Conservation (phyloP, 2,329 filamentous ascomycete genomes). For the Trichoderma sp. region DNA sequence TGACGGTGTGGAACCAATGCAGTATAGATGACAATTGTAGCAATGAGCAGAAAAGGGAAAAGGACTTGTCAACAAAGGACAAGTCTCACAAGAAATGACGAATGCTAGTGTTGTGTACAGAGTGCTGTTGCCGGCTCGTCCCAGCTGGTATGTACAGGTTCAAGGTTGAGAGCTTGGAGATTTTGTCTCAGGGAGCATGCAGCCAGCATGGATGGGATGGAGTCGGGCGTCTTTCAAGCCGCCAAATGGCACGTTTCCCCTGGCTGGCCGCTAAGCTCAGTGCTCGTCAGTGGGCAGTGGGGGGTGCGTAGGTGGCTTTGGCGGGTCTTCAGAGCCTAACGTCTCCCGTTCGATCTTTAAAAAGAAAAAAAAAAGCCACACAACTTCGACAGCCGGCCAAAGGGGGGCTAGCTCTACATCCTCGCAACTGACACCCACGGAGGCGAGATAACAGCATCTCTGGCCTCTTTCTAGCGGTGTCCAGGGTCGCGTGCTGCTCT, state of each 20-base stretch:
- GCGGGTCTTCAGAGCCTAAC: conserved; percentile 18
- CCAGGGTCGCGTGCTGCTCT: conserved; percentile 19
- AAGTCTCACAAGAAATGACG: conserved; percentile 4
- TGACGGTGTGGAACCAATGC: conserved; percentile 10
- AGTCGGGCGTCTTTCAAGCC: neutral
- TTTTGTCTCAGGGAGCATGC: conserved; percentile 19
- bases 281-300: neutral
- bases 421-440: neutral
- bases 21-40: conserved; percentile 16
- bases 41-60: neutral
- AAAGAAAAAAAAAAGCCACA: neutral
- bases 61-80: neutral
- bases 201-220: conserved; percentile 4
- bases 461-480: conserved; percentile 4
- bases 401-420: neutral
- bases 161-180: conserved; percentile 14
- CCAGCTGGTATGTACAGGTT: conserved; percentile 17
- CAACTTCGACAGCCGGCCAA: neutral
- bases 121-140: conserved; percentile 10
- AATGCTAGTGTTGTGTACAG: neutral
- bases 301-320: conserved; percentile 20
- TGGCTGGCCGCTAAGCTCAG: conserved; percentile 15
- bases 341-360: neutral
- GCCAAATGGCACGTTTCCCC: conserved; percentile 19
- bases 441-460: neutral